Conservation (phyloP, 2,329 filamentous ascomycete species). For the Fusarium praegraminearum region DNA sequence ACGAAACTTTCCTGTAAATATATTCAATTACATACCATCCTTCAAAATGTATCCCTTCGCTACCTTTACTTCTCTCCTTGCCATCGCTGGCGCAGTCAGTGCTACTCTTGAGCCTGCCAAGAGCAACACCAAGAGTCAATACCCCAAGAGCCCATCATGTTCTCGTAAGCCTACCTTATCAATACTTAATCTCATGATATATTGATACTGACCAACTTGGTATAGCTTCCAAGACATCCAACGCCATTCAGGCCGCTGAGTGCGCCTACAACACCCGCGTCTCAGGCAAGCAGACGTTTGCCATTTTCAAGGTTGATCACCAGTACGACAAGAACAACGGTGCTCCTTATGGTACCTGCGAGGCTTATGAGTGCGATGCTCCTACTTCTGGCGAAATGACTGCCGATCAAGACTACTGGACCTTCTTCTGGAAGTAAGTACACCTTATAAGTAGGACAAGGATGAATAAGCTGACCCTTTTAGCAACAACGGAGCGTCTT, state of each 20-base stretch:
- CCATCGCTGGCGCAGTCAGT: conserved; percentile 34
- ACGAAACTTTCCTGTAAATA: background rate
- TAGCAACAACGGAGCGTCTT: conserved; percentile 39
- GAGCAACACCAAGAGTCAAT: conserved; percentile 45
- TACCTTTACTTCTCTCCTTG: conserved; percentile 40
- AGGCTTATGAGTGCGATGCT: conserved; percentile 40
- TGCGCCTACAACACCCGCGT: conserved; percentile 46
- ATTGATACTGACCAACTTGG: background rate
- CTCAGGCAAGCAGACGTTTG: conserved; percentile 44
- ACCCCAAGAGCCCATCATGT: conserved; percentile 37
- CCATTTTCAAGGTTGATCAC: conserved; percentile 43
- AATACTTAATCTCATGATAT: accelerated
- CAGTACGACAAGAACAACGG: conserved; percentile 44
- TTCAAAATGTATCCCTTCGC: conserved; percentile 40
- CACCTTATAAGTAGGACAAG: background rate
- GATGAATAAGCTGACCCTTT: conserved; percentile 14
- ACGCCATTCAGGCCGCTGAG: conserved; percentile 45
- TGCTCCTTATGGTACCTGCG: conserved; percentile 42
- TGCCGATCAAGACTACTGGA: conserved; percentile 42
- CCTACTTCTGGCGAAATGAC: conserved; percentile 30
- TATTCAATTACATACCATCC: background rate
- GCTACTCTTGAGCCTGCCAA: conserved; percentile 44
- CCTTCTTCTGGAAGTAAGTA: conserved; percentile 46
- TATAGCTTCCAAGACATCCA: conserved; percentile 41
- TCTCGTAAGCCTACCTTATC: conserved; percentile 15